Percentiles rank a stretch among this genome's conserved stretches.
Evolutionary conservation across 768 basidiomycete species (phyloP).

Genomic region (Gelatoporia subvermispora): DNA sequence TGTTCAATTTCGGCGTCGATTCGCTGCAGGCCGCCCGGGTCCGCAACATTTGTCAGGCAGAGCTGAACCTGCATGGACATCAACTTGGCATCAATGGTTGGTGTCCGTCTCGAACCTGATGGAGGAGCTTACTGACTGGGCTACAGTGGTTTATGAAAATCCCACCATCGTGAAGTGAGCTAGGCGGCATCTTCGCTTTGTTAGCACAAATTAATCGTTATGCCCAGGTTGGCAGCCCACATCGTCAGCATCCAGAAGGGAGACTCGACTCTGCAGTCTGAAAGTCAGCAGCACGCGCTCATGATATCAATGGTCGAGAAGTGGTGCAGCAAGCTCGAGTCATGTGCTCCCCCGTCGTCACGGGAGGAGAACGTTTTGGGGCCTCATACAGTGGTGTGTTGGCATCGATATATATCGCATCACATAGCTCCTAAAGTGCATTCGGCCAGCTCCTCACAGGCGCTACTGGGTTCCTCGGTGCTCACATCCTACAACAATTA

Average conservation of each 20-base stretch:
- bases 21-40: conserved; percentile 50
- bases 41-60: conserved; percentile 42
- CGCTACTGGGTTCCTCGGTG: conserved; percentile 50
- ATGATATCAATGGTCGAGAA: no score
- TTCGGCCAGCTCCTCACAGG: conserved; percentile 40
- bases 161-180: conserved; percentile 38
- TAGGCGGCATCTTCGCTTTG: background rate
- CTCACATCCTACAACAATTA: conserved; percentile 44
- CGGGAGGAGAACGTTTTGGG: no score
- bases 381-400: no score
- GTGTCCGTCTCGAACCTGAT: no score
- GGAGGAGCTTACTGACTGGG: no score
- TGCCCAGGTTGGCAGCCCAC: conserved; percentile 35
- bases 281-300: no score
- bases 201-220: conserved; percentile 3
- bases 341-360: no score
- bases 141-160: conserved; percentile 45
- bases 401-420: no score
- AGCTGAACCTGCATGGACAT: conserved; percentile 25
- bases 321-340: no score
- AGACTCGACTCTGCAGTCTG: no score
- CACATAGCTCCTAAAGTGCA: background rate
- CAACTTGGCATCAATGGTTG: conserved; percentile 32
- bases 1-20: conserved; percentile 48
- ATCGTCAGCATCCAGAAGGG: background rate